Evolutionary conservation across 805 yeast species (phyloP).

Genomic region (Yarrowia sp.): DNA sequence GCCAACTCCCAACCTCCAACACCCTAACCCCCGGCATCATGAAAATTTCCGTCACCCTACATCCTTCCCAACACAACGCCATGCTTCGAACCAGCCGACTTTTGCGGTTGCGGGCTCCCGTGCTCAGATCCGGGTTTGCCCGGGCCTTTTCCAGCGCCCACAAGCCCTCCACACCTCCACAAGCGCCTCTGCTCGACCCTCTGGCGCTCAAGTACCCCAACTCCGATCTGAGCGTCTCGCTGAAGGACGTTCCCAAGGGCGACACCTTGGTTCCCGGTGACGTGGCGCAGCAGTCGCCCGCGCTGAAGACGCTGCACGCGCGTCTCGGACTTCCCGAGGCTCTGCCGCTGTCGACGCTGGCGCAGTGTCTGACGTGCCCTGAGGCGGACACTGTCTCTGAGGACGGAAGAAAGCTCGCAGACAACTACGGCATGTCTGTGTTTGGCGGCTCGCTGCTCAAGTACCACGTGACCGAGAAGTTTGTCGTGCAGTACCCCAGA

Average conservation of each 20-base stretch:
- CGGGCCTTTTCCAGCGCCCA: not conserved
- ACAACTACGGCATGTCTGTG: slow-evolving; percentile 75
- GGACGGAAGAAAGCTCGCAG: slow-evolving; percentile 50
- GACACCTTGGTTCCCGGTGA: slow-evolving; percentile 44
- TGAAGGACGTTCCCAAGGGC: not conserved
- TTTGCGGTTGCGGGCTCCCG: not conserved
- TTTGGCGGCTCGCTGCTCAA: slow-evolving; percentile 78
- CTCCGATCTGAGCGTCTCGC: not conserved
- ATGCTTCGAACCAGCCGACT: slow-evolving; percentile 1
- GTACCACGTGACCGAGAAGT: slow-evolving; percentile 70
- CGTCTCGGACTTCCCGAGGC: slow-evolving; percentile 63
- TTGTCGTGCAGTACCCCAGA: slow-evolving; percentile 80
- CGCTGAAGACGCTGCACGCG: slow-evolving; percentile 73
- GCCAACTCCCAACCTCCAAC: not conserved
- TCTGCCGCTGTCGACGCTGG: slow-evolving; percentile 64
- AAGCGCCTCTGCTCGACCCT: slow-evolving; percentile 1
- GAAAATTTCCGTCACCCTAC: not conserved
- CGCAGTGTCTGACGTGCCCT: slow-evolving; percentile 72
- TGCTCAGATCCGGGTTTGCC: not conserved
- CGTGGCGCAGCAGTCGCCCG: slow-evolving; percentile 59
- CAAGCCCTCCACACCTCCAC: not conserved
- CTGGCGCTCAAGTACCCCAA: not conserved
- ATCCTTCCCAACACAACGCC: not conserved
- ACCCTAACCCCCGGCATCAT: slow-evolving; percentile 3
- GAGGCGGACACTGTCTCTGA: slow-evolving; percentile 39